Evolutionary conservation across 805 yeast species (phyloP), one percentile per base, ranked within the genome.

Genomic region (Metschnikowia kunwiensis): DNA sequence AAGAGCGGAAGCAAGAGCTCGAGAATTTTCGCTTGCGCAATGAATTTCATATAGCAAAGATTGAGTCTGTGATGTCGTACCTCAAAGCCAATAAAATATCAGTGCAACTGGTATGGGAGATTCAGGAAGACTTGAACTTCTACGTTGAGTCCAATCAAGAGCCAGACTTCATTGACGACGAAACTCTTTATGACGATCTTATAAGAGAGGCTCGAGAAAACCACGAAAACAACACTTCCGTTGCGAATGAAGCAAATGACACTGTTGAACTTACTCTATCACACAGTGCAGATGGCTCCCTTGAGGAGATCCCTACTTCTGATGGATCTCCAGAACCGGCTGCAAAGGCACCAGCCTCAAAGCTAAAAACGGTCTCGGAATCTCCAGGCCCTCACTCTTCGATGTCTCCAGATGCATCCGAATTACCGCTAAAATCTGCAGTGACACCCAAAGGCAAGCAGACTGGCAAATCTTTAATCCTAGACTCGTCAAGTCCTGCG

Each of bases 101-200:
- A 4, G 49, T 46, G 5, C 51, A 42, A 13, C 40, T 38, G 32
- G 44, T 50, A 5, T 53, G 54, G 52, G 53, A 60, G 23, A 63
- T 68, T 24, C 60, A 64, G 39, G 72, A 65, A 12, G 73, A 68
- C 47, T 52, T 68, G 35, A 61, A 44, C 21, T 60, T 58, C 36
- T 66, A 60, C 37, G 53, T 67, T 23, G 64, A 62, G 31, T 55
- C 64, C 3, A 61, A 59, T 34, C 68, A 61, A 26, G 72, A 67
- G 23, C 63, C 67, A 9, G 67, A 58, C 30, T 60, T 60, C 32
- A 45, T 57, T 5, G 60, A 57, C 40, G 73, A 67, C 41, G 65
- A 62, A 8, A 53, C 66, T 7, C 51, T 68, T 24, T 68, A 67
- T 43, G 74, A 68, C 36, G 73, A 68, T 36, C 54, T 68, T n/a